Base-by-base conservation (phyloP, 805 yeast genomes). In the Cyberlindnera mississippiensis region DNA sequence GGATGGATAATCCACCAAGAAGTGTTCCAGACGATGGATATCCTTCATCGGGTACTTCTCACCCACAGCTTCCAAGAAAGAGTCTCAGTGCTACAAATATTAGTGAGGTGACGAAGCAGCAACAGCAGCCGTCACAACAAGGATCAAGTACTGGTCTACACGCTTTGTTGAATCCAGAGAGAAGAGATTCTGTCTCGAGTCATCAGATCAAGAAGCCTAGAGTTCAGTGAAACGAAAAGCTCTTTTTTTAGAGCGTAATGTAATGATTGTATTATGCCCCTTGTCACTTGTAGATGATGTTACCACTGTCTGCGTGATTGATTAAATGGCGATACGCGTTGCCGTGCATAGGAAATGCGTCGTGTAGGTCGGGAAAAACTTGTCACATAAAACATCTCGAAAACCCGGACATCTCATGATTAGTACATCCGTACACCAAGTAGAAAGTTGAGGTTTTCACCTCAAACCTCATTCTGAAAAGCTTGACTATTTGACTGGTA, bases 111-210 rank as follows among this genome's bases (percentile, higher is more conserved):
- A 20, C 24, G n/a, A 19, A 11, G 17, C 14, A 17, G 18, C 22
- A 32, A 27, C 29, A 27, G 14, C 29, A 6, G 12, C 12, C 12
- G 14, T 13, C 29, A 27, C 29, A 27, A 27, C 15, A 15, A 22
- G 15, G 14, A 11, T 7, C 42, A 11, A 49, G 46, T 30, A 45
- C 59, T 11, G 56, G 58, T 14, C 56, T 57, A 13, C 49, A 54
- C 38, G 57, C 59, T 1, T 33, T 57, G 27, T 33, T 57, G 35
- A 57, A 57, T 30, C 61, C 59, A 18, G 58, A 46, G 22, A 53
- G 54, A 37, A 40, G 49, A 27, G 50, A 37, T 3, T 45, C 52
- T 2, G 35, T 43, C 12, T 28, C 49, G 11, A 27, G 34, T n/a
- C 41, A 29, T n/a, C 50, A 46, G 11, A 30, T 26, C 11, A 48